Base-by-base conservation (phyloP, 129 eudicot genomes). In the Centaurea solstitialis region DNA sequence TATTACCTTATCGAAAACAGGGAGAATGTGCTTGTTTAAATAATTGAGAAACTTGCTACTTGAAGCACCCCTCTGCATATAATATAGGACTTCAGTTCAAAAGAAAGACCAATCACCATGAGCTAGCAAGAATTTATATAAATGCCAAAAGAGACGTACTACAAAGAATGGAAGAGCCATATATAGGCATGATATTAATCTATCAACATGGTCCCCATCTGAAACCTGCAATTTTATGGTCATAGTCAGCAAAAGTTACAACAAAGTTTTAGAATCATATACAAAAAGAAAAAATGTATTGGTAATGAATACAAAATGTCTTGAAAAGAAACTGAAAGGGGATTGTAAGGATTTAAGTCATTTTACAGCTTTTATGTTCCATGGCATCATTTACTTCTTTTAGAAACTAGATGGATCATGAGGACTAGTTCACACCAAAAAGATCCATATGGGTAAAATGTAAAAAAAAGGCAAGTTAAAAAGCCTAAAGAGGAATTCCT, bases 111-210 rank as follows among this genome's bases (percentile, higher is more conserved):
- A 9, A 6, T 40, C 62, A 59, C 43, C 21, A 57, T 43, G 20
- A 7, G 38, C 9, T 41, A 21, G 40, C 18, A 43, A 64, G 21
- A 24, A 47, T 30, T 12, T 3, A 80, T 57, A 68, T n/a, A 9
- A 38, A 45, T 23, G 79, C 17, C 67, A 68, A 80, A 70, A 22
- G 65, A 64, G 12, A 43, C 76, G 5, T 76, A 94, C 99, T 88
- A 86, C 68, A 80, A 94, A 94, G 80, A 94, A 90, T 4, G 99
- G 99, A 72, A 94, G 85, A 73, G 99, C 99, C 93, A 94, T 91
- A 75, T 84, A 90, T 20, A 92, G 87, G 88, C 99, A 94, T 72
- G 99, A 87, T 83, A 94, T 91, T 66, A 94, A 86, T 77, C 99
- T 87, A 80, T 92, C 93, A 76, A 90, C 85, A 80, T 94, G 99